Conservation (phyloP, 306 rosid species). For the Crataegus laevigata region DNA sequence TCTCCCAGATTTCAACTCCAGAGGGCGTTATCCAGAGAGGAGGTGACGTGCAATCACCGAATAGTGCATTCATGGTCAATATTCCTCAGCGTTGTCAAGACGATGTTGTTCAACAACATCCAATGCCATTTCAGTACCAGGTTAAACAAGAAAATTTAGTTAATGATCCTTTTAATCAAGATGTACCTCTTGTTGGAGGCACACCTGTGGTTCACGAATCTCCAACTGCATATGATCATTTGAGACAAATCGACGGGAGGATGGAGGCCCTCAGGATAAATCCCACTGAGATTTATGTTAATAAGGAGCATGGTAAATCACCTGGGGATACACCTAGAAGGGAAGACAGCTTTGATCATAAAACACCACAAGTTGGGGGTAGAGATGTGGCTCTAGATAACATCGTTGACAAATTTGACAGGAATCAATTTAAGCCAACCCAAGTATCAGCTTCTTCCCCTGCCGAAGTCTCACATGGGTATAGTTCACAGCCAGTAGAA, state of each 20-base stretch:
- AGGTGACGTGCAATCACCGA: constrained; percentile 33
- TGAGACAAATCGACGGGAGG: constrained; percentile 47
- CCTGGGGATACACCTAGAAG: constrained; percentile 29
- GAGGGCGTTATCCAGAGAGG: constrained; percentile 30
- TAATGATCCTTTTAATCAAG: constrained; percentile 25
- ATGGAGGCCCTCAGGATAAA: constrained; percentile 31
- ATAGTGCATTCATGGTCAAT: constrained; percentile 26
- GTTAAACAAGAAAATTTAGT: constrained; percentile 26
- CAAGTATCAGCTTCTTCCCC: constrained; percentile 34
- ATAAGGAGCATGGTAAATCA: constrained; percentile 28
- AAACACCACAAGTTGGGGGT: constrained; percentile 20
- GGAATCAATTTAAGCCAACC: constrained; percentile 18
- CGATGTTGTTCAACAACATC: constrained; percentile 29
- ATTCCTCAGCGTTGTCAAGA: constrained; percentile 30
- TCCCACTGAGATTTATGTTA: constrained; percentile 31
- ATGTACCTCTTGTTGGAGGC: constrained; percentile 27
- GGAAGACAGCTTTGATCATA: constrained; percentile 35
- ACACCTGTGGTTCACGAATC: constrained; percentile 31
- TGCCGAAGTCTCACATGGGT: constrained; percentile 24
- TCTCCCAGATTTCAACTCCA: constrained; percentile 24
- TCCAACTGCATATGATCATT: constrained; percentile 39
- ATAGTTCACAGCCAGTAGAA: constrained; percentile 39
- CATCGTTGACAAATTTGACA: constrained; percentile 22
- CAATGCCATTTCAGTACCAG: constrained; percentile 30
- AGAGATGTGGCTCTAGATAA: constrained; percentile 40